Base-by-base conservation (phyloP, 1,139 yeast species). In the Sugiyamaella japonica region DNA sequence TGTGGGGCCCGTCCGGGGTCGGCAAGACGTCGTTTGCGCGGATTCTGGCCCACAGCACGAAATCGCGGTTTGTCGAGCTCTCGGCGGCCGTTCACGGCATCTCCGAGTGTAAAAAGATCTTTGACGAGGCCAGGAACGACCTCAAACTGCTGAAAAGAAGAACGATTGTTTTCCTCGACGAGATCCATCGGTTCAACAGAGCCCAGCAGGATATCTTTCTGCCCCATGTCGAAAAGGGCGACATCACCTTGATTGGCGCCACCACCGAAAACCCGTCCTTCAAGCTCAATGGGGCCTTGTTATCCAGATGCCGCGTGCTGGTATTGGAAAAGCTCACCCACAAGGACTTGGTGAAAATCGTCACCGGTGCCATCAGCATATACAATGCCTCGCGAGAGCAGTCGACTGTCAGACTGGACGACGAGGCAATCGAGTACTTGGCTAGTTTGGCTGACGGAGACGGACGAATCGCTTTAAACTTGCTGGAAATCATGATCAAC, bases 1-100 rank as follows among this genome's bases (percentile, higher is more conserved):
- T 93, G 12, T 93, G 98, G 98, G 99, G 99, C 0, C 88, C 88
- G 1, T 96, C 97, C 0, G 98, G 98, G 0, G 93, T 73, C 1
- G 99, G 99, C 0, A 93, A 93, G 67, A 93, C 99, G 0, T 84
- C 98, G 0, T 67, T 83, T 46, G 85, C 86, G 0, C 63, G 83
- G 38, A 83, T 86, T 23, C 76, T 87, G 7, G 86, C 84, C 1
- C 71, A 74, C 34, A 71, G 77, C 1, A 76, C 86, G 0, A 77
- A 79, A 50, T 77, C 80, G 48, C 73, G 83, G 56, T 87, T 91
- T 69, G 80, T 89, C 1, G 98, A 93, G 68, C 75, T 93, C 38
- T 88, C 96, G 41, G 99, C 97, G 0, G 88, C 96, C 0, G 81
- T 85, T 34, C 83, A 88, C 53, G 87, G 86, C 28, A 80, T 89